Evolutionary conservation across 176 grass and related monocot species (phyloP).

Genomic region (Lolium rigidum): DNA sequence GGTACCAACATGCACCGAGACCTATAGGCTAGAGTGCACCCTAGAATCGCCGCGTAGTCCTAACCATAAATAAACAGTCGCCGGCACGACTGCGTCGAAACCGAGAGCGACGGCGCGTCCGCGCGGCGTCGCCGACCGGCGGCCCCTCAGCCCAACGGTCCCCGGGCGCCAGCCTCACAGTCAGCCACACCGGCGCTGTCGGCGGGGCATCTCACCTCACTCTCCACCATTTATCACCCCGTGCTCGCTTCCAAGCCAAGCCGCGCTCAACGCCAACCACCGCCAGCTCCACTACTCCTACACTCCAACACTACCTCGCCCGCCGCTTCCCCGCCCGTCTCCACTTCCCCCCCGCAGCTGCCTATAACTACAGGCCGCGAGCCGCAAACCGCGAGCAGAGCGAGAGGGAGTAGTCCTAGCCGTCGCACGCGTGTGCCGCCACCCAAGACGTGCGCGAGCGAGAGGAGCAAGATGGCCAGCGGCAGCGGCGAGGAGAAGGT

Average conservation of each 20-base stretch:
- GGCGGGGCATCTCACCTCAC: conserved; percentile 29
- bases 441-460: background rate
- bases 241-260: conserved; percentile 63
- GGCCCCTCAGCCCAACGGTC: background rate
- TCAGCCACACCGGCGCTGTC: background rate
- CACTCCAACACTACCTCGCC: conserved; percentile 8
- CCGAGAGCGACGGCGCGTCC: background rate
- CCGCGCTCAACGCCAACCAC: conserved; percentile 6
- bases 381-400: background rate
- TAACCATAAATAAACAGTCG: background rate
- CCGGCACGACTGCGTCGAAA: conserved; percentile 1
- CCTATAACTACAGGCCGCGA: conserved; percentile 29
- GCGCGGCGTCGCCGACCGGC: background rate
- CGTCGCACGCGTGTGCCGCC: background rate
- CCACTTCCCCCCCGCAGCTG: background rate
- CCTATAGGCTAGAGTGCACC: too few relatives aligned
- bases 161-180: background rate
- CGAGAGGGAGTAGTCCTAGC: background rate
- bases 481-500: too few relatives aligned
- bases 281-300: conserved; percentile 38
- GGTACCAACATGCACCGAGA: too few relatives aligned
- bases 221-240: background rate
- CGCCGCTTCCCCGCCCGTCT: background rate
- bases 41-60: background rate
- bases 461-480: background rate